Conservation (phyloP, 108 stramenopile species). For the Aurantiochytrium sp. region DNA sequence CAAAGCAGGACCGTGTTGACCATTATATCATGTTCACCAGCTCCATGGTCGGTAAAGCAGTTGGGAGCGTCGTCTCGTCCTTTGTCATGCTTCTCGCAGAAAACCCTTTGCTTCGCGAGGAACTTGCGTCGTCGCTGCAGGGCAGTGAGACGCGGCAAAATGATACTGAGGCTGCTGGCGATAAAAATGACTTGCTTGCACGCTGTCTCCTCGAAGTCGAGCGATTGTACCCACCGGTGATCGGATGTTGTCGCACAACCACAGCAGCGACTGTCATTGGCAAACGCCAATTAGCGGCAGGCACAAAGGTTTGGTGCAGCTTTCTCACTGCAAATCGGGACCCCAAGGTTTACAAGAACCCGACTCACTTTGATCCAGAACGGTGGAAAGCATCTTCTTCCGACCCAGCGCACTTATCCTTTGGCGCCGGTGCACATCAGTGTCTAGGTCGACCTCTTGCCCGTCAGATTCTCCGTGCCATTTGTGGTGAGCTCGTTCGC, state of each 20-base stretch:
- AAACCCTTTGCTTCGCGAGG: background rate
- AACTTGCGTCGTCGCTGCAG: background rate
- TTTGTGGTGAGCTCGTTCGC: background rate
- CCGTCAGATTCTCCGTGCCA: background rate
- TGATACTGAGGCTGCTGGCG: too few relatives aligned
- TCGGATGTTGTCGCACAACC: background rate
- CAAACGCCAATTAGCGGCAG: background rate
- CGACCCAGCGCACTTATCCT: background rate
- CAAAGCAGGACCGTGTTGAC: background rate
- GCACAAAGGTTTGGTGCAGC: background rate
- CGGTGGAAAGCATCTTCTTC: background rate
- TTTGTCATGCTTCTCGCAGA: background rate
- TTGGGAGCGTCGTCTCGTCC: background rate
- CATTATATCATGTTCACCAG: background rate
- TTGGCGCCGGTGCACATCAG: background rate
- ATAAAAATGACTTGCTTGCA: background rate
- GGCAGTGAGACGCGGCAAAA: too few relatives aligned
- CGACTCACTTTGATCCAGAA: background rate
- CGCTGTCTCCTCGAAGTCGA: background rate
- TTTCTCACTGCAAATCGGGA: background rate
- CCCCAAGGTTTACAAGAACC: background rate
- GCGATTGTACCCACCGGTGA: background rate
- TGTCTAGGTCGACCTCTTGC: background rate
- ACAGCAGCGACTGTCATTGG: background rate
- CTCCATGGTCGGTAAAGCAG: background rate